phyloP scores from a whole-genome alignment of 2,329 filamentous ascomycete species.

The Coniochaeta sp. region DNA sequence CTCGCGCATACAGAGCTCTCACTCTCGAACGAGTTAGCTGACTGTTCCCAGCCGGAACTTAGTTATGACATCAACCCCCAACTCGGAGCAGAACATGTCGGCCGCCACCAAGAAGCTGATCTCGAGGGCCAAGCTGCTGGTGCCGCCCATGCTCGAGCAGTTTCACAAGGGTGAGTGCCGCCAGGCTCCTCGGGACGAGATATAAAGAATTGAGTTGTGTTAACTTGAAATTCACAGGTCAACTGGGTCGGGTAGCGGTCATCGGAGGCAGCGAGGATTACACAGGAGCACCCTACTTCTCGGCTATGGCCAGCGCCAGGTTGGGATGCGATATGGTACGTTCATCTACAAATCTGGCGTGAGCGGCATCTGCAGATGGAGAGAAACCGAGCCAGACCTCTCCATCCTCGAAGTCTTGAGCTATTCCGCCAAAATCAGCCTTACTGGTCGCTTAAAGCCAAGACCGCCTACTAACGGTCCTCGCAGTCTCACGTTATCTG shows the following conservation, averaged over 20 bases:
- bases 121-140: constrained; percentile 75
- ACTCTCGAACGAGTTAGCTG: neutral
- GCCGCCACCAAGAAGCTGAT: constrained; percentile 68
- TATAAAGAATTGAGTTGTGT: neutral
- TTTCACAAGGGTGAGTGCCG: constrained; percentile 79
- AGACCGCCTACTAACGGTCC: neutral
- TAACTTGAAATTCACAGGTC: constrained; percentile 48
- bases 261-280: constrained; percentile 96
- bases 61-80: neutral
- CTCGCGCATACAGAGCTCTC: neutral
- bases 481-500: constrained; percentile 85
- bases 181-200: neutral
- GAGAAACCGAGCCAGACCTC: neutral
- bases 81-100: constrained; percentile 43
- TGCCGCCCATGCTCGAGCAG: constrained; percentile 89
- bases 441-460: neutral
- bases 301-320: constrained; percentile 89
- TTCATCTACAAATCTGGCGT: neutral
- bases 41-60: constrained; percentile 4
- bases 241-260: constrained; percentile 84
- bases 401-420: no score
- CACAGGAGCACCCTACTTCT: constrained; percentile 96
- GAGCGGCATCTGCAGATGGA: neutral
- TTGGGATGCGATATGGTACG: constrained; percentile 83
- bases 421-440: no score